These are phyloP conservation scores for Alliaria petiolata DNA, from an alignment of 345 rosid species.

Conservation along the genomic window DNA sequence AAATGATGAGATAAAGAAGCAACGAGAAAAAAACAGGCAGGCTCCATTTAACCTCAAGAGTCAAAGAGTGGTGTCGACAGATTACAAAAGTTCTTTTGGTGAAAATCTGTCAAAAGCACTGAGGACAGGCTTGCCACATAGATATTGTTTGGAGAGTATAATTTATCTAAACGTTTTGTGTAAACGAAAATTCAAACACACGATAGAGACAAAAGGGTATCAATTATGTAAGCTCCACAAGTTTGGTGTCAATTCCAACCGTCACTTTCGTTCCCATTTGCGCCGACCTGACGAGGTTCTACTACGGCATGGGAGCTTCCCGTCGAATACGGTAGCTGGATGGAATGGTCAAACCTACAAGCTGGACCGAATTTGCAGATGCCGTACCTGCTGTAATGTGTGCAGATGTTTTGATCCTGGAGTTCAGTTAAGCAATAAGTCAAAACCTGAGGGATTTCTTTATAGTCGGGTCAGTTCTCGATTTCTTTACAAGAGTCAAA, in stretches of 20 bases:
- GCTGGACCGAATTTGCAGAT: constrained; percentile 96
- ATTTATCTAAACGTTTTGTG: constrained; percentile 10
- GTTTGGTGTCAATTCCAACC: constrained; percentile 23
- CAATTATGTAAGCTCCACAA: not conserved
- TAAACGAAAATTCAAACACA: constrained; percentile 13
- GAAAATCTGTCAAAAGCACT: not conserved
- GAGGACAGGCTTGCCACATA: constrained; percentile 27
- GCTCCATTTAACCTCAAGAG: constrained; percentile 26
- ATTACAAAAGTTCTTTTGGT: not conserved
- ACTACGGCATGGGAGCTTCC: constrained; percentile 12
- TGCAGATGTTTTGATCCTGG: constrained; percentile 74
- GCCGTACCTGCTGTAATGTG: constrained; percentile 87
- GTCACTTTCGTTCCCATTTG: constrained; percentile 27
- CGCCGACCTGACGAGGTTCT: constrained; percentile 19
- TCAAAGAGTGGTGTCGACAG: not conserved
- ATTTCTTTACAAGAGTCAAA: not conserved
- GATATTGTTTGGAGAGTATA: constrained; percentile 1
- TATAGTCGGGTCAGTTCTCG: not conserved
- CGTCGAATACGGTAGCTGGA: constrained; percentile 25
- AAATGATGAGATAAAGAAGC: not conserved
- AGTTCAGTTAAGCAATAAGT: not conserved
- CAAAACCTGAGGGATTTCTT: not conserved
- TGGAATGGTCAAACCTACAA: constrained; percentile 43
- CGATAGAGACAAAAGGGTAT: not conserved
- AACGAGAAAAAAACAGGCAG: constrained; percentile 1